Conservation (phyloP, 2,329 filamentous ascomycete genomes). For the Corniculantispora saksenae region DNA sequence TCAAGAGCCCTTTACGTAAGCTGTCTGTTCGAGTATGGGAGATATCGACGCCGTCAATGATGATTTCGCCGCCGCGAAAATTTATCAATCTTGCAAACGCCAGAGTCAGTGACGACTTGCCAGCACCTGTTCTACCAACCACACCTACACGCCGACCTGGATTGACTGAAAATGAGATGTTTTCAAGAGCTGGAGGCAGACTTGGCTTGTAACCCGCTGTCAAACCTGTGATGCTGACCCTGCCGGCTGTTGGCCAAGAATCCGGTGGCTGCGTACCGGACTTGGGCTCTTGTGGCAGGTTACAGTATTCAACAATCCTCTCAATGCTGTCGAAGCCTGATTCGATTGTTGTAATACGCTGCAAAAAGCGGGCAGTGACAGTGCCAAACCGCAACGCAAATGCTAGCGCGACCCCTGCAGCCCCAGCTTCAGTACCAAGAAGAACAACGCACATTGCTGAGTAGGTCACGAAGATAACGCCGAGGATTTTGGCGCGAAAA, state of each 20-base stretch:
- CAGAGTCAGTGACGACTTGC: background rate
- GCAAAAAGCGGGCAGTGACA: constrained; percentile 59
- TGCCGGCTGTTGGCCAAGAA: constrained; percentile 68
- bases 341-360: constrained; percentile 65
- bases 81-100: background rate
- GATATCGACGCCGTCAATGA: constrained; percentile 40
- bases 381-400: constrained; percentile 65
- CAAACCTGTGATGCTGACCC: constrained; percentile 66
- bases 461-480: constrained; percentile 61
- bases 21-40: constrained; percentile 62
- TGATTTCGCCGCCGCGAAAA: background rate
- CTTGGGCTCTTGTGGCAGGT: constrained; percentile 61
- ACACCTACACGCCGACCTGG: constrained; percentile 58
- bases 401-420: constrained; percentile 68
- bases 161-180: constrained; percentile 37
- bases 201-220: constrained; percentile 67
- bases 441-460: constrained; percentile 61
- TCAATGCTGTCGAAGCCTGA: constrained; percentile 71
- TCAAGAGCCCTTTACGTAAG: constrained; percentile 68
- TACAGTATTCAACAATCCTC: constrained; percentile 68
- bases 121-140: background rate
- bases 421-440: constrained; percentile 58
- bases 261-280: constrained; percentile 59
- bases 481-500: constrained; percentile 64
- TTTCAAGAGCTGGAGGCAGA: constrained; percentile 59